Percentiles rank a stretch among this genome's conserved stretches.
phyloP scores from a whole-genome alignment of 441 rosid species.

The Manihot esculenta region DNA sequence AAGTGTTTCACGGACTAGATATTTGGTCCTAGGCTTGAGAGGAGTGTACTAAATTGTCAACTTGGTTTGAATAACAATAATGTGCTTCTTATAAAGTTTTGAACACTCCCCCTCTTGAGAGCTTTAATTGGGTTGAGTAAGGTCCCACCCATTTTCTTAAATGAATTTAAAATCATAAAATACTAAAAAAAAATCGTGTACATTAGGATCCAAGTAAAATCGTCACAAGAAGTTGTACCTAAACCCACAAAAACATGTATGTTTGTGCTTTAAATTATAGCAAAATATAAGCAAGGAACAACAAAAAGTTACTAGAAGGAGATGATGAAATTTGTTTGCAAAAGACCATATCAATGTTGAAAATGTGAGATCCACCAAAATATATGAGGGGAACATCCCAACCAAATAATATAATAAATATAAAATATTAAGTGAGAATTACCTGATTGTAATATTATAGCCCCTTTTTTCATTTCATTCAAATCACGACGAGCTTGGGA shows the following conservation, averaged over 20 bases:
- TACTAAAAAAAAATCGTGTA: background rate
- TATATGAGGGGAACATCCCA: background rate
- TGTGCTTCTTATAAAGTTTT: no score
- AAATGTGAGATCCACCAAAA: slow-evolving; percentile 13
- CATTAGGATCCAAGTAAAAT: slow-evolving; percentile 17
- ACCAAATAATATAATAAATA: background rate
- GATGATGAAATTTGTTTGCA: background rate
- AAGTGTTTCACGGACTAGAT: no score
- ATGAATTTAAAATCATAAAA: slow-evolving; percentile 11
- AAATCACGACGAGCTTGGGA: slow-evolving; percentile 50
- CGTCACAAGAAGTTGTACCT: slow-evolving; percentile 4
- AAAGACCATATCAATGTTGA: background rate
- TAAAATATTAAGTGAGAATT: slow-evolving; percentile 20
- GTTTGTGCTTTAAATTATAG: background rate
- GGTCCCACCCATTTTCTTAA: no score
- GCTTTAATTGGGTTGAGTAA: no score
- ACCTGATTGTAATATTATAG: slow-evolving; percentile 67
- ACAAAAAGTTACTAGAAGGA: background rate
- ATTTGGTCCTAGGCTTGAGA: no score
- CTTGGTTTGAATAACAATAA: no score
- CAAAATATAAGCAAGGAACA: background rate
- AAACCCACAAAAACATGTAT: slow-evolving; percentile 7
- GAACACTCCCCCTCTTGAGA: no score
- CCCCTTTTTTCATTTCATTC: slow-evolving; percentile 50
- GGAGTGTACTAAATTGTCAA: no score